Conservation (phyloP, 2,329 filamentous ascomycete genomes). For the Aspergillus quadrilineatus region DNA sequence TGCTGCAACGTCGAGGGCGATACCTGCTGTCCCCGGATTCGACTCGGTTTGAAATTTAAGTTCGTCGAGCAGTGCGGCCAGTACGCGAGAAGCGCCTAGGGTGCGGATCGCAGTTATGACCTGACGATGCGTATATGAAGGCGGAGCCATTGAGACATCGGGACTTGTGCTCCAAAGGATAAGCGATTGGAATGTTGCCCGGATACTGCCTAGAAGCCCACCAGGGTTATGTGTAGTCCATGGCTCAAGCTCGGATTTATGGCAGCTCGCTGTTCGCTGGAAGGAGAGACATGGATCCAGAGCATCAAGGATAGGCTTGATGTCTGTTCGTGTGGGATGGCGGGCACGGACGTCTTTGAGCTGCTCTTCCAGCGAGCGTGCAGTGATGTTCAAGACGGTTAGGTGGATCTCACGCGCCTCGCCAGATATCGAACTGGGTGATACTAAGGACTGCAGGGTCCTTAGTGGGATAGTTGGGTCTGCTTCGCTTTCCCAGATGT, state of each 20-base stretch:
- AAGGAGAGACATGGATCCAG: constrained; percentile 54
- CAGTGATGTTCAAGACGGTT: constrained; percentile 58
- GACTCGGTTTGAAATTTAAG: constrained; percentile 42
- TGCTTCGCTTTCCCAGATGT: constrained; percentile 52
- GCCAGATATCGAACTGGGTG: constrained; percentile 56
- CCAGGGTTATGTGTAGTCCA: constrained; percentile 51
- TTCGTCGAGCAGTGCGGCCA: constrained; percentile 42
- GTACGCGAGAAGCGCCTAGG: constrained; percentile 41
- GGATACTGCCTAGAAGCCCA: constrained; percentile 50
- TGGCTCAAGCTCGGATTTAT: constrained; percentile 51
- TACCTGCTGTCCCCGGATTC: constrained; percentile 36
- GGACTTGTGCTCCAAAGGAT: constrained; percentile 54
- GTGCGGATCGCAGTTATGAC: constrained; percentile 45
- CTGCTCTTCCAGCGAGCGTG: constrained; percentile 51
- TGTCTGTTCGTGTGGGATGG: constrained; percentile 52
- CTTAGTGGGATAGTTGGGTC: constrained; percentile 55
- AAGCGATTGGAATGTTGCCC: constrained; percentile 52
- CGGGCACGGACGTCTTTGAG: constrained; percentile 52
- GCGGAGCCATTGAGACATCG: constrained; percentile 53
- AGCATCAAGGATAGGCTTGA: constrained; percentile 53
- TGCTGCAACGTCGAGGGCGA: constrained; percentile 46
- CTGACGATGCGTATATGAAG: constrained; percentile 57
- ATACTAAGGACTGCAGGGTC: constrained; percentile 57
- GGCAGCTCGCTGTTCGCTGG: constrained; percentile 48
- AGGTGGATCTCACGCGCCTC: constrained; percentile 62